Conservation (phyloP, 2,329 filamentous ascomycete genomes). For the Cladosporium oxysporum region DNA sequence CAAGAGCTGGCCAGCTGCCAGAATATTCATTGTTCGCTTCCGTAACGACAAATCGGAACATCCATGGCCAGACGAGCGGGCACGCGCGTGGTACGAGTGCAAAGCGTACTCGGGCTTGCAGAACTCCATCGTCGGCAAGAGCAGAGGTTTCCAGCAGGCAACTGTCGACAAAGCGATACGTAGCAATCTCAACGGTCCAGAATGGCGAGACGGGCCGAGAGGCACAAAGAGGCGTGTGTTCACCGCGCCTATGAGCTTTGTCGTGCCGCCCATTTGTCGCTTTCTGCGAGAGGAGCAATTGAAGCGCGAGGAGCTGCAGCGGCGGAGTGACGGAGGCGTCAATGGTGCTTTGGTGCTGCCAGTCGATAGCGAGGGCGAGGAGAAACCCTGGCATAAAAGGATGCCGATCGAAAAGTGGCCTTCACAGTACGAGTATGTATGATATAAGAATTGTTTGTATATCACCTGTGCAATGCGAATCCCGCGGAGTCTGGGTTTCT, state of each 20-base stretch:
- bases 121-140: background rate
- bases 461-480: too few species aligned
- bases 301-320: background rate
- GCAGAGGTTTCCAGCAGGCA: background rate
- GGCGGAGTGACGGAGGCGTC: background rate
- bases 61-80: background rate
- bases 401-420: fast-evolving
- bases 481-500: too few species aligned
- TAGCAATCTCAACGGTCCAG: background rate
- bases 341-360: background rate
- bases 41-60: background rate
- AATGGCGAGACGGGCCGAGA: background rate
- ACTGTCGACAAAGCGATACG: background rate
- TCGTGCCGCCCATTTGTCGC: background rate
- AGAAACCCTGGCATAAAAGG: background rate
- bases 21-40: background rate
- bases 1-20: background rate
- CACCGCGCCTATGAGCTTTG: background rate
- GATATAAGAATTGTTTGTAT: background rate
- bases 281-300: background rate
- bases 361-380: background rate
- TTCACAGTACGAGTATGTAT: background rate
- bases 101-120: background rate
- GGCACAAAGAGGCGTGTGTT: background rate
- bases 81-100: background rate